Percentiles rank a stretch among this genome's conserved stretches.
Evolutionary conservation across 192 early-diverging fungal species (phyloP).

Genomic region (Entrophospora sp.): DNA sequence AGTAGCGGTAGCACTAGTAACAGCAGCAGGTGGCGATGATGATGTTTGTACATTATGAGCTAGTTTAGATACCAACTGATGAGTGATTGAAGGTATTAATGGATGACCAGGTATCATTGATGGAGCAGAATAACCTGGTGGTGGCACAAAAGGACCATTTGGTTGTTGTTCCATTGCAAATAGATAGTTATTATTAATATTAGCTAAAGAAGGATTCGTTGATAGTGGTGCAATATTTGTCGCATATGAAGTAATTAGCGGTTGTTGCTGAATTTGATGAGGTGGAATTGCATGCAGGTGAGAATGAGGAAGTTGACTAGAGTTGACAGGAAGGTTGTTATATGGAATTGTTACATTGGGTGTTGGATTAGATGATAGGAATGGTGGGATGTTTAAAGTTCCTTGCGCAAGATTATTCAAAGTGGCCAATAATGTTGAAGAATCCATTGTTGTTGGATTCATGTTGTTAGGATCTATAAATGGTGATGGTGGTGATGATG

Average conservation of each 20-base stretch:
- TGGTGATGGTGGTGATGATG: too few relatives aligned
- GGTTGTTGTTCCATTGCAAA: not conserved
- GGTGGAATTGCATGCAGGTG: not conserved
- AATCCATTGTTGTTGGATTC: constrained; percentile 9
- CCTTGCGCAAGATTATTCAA: constrained; percentile 17
- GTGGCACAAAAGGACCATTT: too few relatives aligned
- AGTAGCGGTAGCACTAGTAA: too few relatives aligned
- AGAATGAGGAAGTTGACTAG: not conserved
- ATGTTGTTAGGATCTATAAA: not conserved
- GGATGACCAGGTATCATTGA: too few relatives aligned
- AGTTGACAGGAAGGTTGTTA: not conserved
- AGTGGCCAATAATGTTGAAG: constrained; percentile 13
- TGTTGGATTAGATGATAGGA: constrained; percentile 7
- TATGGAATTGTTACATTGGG: not conserved
- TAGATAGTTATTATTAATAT: not conserved
- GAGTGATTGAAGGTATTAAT: not conserved
- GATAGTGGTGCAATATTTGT: not conserved
- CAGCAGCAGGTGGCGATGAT: too few relatives aligned
- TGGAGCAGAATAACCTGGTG: not conserved
- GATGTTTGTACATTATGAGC: too few relatives aligned
- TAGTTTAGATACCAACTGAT: too few relatives aligned
- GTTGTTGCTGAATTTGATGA: too few relatives aligned
- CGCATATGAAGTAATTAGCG: not conserved
- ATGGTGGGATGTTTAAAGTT: constrained; percentile 17
- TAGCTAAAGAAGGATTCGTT: not conserved